A percentile compares a stretch with the other conserved stretches of the same genome.
These are phyloP conservation scores for Fraxinus nigra DNA, from an alignment of 305 asterid genomes.

Conservation along the genomic window DNA sequence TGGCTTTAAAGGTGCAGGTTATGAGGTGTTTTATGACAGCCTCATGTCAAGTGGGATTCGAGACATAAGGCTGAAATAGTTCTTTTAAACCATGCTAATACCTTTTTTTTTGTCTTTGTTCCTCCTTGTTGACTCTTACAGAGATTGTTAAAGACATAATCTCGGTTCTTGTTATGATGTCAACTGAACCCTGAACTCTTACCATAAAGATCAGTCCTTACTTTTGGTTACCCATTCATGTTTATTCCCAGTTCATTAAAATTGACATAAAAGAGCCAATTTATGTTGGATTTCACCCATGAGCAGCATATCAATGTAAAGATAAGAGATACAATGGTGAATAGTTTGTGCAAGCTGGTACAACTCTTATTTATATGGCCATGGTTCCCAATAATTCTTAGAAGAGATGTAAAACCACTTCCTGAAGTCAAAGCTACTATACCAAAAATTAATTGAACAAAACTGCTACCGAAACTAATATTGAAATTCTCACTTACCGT, in stretches of 20 bases:
- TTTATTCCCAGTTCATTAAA: neutral
- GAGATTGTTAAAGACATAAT: too few relatives aligned
- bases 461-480: neutral
- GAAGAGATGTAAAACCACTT: neutral
- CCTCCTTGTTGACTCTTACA: too few relatives aligned
- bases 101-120: too few relatives aligned
- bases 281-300: neutral
- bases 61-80: neutral
- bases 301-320: neutral
- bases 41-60: neutral
- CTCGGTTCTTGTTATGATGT: neutral
- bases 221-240: neutral
- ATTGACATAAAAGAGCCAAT: neutral
- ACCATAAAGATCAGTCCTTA: neutral
- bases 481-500: conserved; percentile 54
- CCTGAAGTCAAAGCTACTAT: conserved; percentile 11
- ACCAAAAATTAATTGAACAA: conserved; percentile 9
- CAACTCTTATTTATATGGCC: neutral
- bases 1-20: neutral
- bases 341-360: neutral
- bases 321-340: neutral
- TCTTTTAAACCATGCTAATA: neutral
- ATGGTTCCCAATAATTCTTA: neutral
- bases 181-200: neutral
- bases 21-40: neutral